Base-by-base conservation (phyloP, 2,329 filamentous ascomycete species). In the Dothideomycetes sp. region DNA sequence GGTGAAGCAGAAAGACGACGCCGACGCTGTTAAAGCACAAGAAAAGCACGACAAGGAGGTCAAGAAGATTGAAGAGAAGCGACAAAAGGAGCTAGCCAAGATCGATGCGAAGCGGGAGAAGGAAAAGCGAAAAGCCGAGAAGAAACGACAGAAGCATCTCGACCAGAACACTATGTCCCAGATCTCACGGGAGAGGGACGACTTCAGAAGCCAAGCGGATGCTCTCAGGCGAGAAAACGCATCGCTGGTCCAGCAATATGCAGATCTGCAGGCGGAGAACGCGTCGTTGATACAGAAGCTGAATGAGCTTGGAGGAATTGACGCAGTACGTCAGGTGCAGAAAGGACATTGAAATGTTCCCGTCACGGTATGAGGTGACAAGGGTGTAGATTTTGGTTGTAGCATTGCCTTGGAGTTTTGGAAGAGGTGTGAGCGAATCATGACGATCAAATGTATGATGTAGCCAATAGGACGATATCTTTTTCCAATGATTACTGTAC, bases 41-140 rank as follows among this genome's bases (percentile, higher is more conserved):
- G 77, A 77, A 34, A 80, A 78, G 48, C 78, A 79, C 49, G 69
- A 72, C 46, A 70, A 69, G 10, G 79, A 85, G 51, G 62, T 82
- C 34, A 63, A 64, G 45, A 81, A 79, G 57, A 61, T 83, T 2
- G 75, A 84, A 46, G 70, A 76, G 47, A 77, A 76, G 60, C 73
- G 75, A 35, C 65, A 68, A 42, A 71, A 69, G 42, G 81, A 86
- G 51, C 66, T 75, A 44, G 66, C 64, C 49, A 81, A 79, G 57
- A 70, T 70, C 1, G 60, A 60, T 40, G 47, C 50, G 36, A 56
- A 56, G 39, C 52, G 52, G 31, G 49, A 49, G n/a, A 57, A 55
- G 38, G 56, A 58, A 36, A 45, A 48, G 14, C 55, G 59, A 19
- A 66, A 66, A 34, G 63, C 64, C 14, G 64, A 69, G 46, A 65